Percentiles rank a stretch among this genome's conserved stretches.
phyloP scores from a whole-genome alignment of 140 eudicot genomes.

The Senecio squalidus region DNA sequence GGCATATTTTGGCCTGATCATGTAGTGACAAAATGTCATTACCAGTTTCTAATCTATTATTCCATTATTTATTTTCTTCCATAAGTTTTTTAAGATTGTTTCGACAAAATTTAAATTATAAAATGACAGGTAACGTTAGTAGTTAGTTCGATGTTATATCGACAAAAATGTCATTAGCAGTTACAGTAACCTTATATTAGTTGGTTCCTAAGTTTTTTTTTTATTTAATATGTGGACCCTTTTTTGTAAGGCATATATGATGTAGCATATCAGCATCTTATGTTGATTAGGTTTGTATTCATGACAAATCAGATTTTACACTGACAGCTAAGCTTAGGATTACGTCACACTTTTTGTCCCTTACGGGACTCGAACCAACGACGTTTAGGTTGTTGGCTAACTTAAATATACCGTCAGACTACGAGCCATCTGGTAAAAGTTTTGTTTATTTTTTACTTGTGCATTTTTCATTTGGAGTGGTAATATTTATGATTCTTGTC shows the following conservation, averaged over 20 bases:
- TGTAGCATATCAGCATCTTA: constrained; percentile 12
- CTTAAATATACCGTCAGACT: too few species aligned
- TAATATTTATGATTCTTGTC: too few species aligned
- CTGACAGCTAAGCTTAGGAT: constrained; percentile 10
- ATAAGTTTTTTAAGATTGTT: constrained; percentile 15
- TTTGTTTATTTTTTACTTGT: too few species aligned
- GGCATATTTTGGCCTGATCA: constrained; percentile 19
- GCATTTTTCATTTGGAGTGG: too few species aligned
- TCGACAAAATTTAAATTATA: too few species aligned
- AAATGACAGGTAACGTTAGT: too few species aligned
- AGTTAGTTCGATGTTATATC: too few species aligned
- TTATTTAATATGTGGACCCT: constrained; percentile 20
- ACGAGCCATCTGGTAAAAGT: too few species aligned
- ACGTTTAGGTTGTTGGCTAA: too few species aligned
- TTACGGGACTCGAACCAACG: too few species aligned
- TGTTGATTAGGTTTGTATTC: background rate
- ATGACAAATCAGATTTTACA: constrained; percentile 1
- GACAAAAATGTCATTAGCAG: too few species aligned
- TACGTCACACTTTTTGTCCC: too few species aligned
- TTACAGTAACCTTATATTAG: background rate
- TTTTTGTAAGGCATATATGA: constrained; percentile 6
- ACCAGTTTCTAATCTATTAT: constrained; percentile 6
- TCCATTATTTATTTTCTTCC: background rate
- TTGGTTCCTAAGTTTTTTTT: background rate
- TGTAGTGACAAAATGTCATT: constrained; percentile 17